phyloP scores from a whole-genome alignment of 225 moss, liverwort and hornwort genomes.

The Climacium dendroides region DNA sequence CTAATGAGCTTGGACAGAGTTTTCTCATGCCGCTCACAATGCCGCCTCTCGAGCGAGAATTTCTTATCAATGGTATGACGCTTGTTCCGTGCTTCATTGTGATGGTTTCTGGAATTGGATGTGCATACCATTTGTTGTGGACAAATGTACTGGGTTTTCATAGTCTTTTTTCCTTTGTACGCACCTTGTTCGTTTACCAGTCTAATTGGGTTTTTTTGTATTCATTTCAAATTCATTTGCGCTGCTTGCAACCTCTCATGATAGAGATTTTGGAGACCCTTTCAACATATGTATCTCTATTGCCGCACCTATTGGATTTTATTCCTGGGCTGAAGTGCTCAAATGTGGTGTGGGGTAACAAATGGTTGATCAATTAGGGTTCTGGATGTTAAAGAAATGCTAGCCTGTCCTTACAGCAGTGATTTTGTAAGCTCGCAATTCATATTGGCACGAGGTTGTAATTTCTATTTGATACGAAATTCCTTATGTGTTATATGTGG shows the following conservation, averaged over 20 bases:
- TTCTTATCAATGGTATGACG: constrained; percentile 4
- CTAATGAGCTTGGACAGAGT: not conserved
- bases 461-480: not conserved
- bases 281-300: not conserved
- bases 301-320: not conserved
- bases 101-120: not conserved
- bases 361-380: not conserved
- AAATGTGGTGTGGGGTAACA: not conserved
- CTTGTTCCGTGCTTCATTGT: not conserved
- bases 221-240: not conserved
- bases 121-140: not conserved
- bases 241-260: not conserved
- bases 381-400: not conserved
- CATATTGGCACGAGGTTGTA: not conserved
- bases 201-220: not conserved
- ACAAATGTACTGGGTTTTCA: not conserved
- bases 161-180: not conserved
- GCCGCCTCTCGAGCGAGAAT: constrained; percentile 15
- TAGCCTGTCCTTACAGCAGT: not conserved
- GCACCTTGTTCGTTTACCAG: not conserved
- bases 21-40: not conserved
- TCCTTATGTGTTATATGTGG: not conserved
- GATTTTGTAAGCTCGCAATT: not conserved
- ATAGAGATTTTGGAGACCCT: not conserved
- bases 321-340: not conserved